A percentile compares a stretch with the other conserved stretches of the same genome.
These are phyloP conservation scores for Colletotrichum simmondsii DNA, from an alignment of 2,329 filamentous ascomycete species.

Conservation along the genomic window DNA sequence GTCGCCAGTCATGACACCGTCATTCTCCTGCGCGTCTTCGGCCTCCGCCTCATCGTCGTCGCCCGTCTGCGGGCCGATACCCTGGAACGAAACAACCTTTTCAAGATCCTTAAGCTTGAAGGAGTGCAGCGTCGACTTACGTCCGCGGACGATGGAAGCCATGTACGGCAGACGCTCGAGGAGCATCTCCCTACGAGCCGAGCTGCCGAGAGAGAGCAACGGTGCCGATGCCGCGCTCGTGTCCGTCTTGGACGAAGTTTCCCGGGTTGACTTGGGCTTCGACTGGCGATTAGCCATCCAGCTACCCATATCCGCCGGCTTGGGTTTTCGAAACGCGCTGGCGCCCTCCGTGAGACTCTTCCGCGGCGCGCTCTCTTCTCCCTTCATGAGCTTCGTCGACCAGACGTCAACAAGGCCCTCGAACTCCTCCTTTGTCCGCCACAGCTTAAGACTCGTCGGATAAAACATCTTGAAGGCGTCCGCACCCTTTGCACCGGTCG, in stretches of 20 bases:
- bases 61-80: constrained; percentile 60
- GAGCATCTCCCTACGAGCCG: constrained; percentile 78
- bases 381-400: constrained; percentile 69
- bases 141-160: constrained; percentile 68
- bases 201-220: constrained; percentile 70
- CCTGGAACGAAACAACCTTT: constrained; percentile 75
- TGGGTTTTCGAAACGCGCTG: constrained; percentile 59
- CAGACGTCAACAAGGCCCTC: constrained; percentile 78
- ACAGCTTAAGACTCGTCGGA: constrained; percentile 84
- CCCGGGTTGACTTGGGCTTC: background rate
- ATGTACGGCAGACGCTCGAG: constrained; percentile 91
- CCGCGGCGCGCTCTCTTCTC: constrained; percentile 54
- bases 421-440: constrained; percentile 85
- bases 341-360: constrained; percentile 57
- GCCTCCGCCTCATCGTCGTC: constrained; percentile 55
- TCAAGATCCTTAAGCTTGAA: constrained; percentile 69
- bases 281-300: constrained; percentile 38
- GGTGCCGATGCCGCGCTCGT: constrained; percentile 49
- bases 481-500: constrained; percentile 53
- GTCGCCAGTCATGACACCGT: constrained; percentile 49
- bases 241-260: constrained; percentile 16
- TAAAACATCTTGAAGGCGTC: constrained; percentile 93
- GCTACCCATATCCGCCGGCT: constrained; percentile 41
- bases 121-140: constrained; percentile 47
- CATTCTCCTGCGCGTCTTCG: constrained; percentile 54